Evolutionary conservation across 805 yeast genomes (phyloP), one percentile per base, ranked within the genome.

Genomic region (Candida vaughaniae): DNA sequence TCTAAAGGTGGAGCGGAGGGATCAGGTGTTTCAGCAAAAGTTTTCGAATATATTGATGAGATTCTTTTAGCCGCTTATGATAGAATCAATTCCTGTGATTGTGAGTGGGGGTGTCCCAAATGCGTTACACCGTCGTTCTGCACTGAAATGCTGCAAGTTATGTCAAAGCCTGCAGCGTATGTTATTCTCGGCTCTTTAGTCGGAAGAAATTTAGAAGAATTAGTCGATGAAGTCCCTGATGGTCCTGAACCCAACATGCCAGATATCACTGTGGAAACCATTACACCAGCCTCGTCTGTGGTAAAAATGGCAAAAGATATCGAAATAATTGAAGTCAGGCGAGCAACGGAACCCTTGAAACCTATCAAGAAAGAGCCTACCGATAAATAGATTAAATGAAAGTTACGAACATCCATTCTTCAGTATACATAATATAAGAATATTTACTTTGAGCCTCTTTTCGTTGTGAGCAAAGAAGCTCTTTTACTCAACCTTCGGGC

Each of bases 51-150:
- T 49, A 74, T 85, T 18, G 86, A 83, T 42, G 76, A 75, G 3
- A 72, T 93, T 3, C 51, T 91, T 18, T 60, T 64, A 31, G 73
- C 78, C 6, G 82, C 95, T 0, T 61, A 78, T 34, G 64, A 68
- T 2, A 68, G 84, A 26, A 66, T 90, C 0, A 66, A 70, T 19
- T 71, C 66, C 11, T 93, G 99, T 56, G 69, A 70, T 1, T 80
- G 86, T 58, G 80, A 80, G 5, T 78, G 82, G 73, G 91, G 91
- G 0, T 84, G 91, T 52, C 95, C 95, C 0, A 76, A 78, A 31
- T 93, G 99, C 65, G 83, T 89, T n/a, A 85, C 93, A 2, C 83
- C 86, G 1, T 64, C 85, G 0, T 77, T 75, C 36, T 93, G 99
- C 61, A 78, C 80, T 38, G 99, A 93, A 58, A 75, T 75, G 47